A percentile compares a stretch with the other conserved stretches of the same genome.
phyloP scores from a whole-genome alignment of 2,329 filamentous ascomycete genomes.

The Aspergillus tamarii region DNA sequence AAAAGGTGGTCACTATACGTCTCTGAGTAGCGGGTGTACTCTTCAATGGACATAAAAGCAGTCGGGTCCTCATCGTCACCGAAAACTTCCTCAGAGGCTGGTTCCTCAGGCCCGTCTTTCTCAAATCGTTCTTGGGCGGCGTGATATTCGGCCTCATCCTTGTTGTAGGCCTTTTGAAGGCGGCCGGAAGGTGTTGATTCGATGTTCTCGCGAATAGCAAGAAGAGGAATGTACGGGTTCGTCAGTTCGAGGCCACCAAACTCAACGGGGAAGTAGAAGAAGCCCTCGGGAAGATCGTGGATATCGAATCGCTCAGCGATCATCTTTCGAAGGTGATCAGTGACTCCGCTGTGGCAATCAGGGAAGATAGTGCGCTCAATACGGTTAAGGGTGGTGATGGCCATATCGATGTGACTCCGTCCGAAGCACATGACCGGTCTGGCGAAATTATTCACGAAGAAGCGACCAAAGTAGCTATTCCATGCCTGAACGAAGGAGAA shows the following conservation, averaged over 20 bases:
- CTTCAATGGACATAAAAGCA: conserved; percentile 44
- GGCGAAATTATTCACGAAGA: conserved; percentile 63
- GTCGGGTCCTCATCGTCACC: conserved; percentile 2
- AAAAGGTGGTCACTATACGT: conserved; percentile 33
- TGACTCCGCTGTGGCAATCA: conserved; percentile 50
- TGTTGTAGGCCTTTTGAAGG: conserved; percentile 36
- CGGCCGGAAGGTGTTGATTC: conserved; percentile 38
- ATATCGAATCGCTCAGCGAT: conserved; percentile 58
- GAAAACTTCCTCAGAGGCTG: neutral
- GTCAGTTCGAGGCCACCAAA: conserved; percentile 55
- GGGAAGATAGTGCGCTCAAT: conserved; percentile 58
- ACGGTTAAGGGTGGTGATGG: conserved; percentile 54
- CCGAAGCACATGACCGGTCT: conserved; percentile 60
- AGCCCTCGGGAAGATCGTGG: conserved; percentile 52
- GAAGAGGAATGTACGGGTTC: conserved; percentile 54
- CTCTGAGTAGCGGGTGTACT: conserved; percentile 42
- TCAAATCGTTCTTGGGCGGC: conserved; percentile 40
- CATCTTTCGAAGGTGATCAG: conserved; percentile 58
- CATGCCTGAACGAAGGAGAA: conserved; percentile 64
- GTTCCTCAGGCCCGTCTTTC: conserved; percentile 22
- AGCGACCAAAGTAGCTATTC: conserved; percentile 61
- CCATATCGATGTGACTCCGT: conserved; percentile 58
- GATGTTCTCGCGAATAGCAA: conserved; percentile 51
- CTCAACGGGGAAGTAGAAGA: conserved; percentile 57
- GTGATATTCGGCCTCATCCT: conserved; percentile 60